Conservation (phyloP, 352 stramenopile genomes). For the Globisporangium emineosum region DNA sequence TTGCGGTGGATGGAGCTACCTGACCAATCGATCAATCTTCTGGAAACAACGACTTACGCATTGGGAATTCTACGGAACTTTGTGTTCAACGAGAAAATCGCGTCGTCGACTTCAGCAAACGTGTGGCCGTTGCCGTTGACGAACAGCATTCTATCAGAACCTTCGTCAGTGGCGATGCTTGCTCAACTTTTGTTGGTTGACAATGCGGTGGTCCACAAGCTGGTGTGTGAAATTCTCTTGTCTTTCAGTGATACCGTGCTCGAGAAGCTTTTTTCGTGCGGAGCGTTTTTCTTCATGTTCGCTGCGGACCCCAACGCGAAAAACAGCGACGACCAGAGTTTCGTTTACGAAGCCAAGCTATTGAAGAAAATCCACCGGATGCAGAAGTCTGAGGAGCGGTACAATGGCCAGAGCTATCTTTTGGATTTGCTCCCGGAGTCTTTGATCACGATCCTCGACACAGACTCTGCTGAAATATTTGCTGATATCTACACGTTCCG, state of each 20-base stretch:
- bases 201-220: slow-evolving; percentile 37
- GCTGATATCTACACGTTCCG: slow-evolving; percentile 59
- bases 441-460: slow-evolving; percentile 65
- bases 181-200: slow-evolving; percentile 70
- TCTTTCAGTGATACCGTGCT: slow-evolving; percentile 43
- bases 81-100: slow-evolving; percentile 47
- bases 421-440: slow-evolving; percentile 70
- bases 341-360: slow-evolving; percentile 59
- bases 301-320: slow-evolving; percentile 26
- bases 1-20: slow-evolving; percentile 81
- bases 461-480: slow-evolving; percentile 57
- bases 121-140: slow-evolving; percentile 55
- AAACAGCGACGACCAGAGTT: slow-evolving; percentile 26
- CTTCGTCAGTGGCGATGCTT: slow-evolving; percentile 43
- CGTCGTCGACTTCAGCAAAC: slow-evolving; percentile 23
- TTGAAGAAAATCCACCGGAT: slow-evolving; percentile 63
- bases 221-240: slow-evolving; percentile 65
- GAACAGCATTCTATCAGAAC: slow-evolving; percentile 52
- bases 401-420: slow-evolving; percentile 58
- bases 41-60: slow-evolving; percentile 36
- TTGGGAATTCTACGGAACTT: slow-evolving; percentile 65
- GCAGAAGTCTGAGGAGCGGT: slow-evolving; percentile 46
- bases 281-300: slow-evolving; percentile 78
- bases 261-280: slow-evolving; percentile 53
- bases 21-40: slow-evolving; percentile 52